Evolutionary conservation across 306 rosid species (phyloP).

Genomic region (Medicago arabica): DNA sequence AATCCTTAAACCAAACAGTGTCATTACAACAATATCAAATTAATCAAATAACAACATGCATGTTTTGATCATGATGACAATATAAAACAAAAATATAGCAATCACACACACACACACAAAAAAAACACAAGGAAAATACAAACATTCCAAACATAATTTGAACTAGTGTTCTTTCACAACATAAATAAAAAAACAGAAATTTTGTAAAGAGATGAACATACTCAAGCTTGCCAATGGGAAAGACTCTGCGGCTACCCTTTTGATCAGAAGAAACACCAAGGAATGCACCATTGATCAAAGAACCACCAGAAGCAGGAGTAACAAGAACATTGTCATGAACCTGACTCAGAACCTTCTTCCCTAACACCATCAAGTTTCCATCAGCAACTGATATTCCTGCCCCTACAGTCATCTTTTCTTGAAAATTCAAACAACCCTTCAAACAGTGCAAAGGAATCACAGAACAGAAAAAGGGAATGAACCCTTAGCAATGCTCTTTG

Average conservation of each 20-base stretch:
- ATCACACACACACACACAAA: neutral
- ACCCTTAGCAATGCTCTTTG: neutral
- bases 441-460: neutral
- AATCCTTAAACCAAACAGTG: neutral
- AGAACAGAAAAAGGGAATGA: neutral
- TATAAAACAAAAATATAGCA: conserved; percentile 4
- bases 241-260: conserved; percentile 67
- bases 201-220: conserved; percentile 39
- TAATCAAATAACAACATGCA: neutral
- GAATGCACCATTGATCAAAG: conserved; percentile 77
- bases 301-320: conserved; percentile 62
- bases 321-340: conserved; percentile 66
- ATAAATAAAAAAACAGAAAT: neutral
- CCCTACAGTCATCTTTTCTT: conserved; percentile 74
- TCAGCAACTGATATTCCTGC: conserved; percentile 72
- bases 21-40: neutral
- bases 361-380: conserved; percentile 74
- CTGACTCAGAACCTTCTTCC: conserved; percentile 57
- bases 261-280: conserved; percentile 71
- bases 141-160: neutral
- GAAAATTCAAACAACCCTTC: neutral
- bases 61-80: neutral
- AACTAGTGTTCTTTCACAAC: neutral
- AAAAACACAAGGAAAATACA: neutral
- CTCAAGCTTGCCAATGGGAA: conserved; percentile 80